Conservation (phyloP, 2,329 filamentous ascomycete species). For the Pyrenochaeta sp. region DNA sequence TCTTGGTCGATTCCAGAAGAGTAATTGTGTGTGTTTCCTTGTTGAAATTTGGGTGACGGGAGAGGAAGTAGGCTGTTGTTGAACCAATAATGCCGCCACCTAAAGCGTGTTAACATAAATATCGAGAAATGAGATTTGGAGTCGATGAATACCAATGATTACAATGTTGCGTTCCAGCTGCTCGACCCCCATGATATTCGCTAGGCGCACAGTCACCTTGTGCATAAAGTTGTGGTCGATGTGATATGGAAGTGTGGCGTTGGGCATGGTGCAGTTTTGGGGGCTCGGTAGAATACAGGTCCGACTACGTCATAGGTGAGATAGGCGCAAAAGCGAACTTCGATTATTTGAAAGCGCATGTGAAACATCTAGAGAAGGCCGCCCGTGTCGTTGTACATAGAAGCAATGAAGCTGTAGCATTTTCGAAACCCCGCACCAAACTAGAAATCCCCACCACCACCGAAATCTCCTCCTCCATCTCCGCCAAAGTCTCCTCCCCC, state of each 20-base stretch:
- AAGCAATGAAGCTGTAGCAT: background rate
- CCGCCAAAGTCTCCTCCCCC: conserved; percentile 32
- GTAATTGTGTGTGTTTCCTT: conserved; percentile 79
- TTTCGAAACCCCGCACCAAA: background rate
- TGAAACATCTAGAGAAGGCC: background rate
- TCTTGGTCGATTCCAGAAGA: conserved; percentile 82
- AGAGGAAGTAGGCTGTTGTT: conserved; percentile 90
- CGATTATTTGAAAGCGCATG: background rate
- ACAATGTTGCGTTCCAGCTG: conserved; percentile 44
- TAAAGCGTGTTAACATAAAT: conserved; percentile 42
- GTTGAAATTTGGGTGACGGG: conserved; percentile 83
- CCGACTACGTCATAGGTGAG: conserved; percentile 32
- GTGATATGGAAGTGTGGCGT: conserved; percentile 25
- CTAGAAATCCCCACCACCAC: conserved; percentile 37
- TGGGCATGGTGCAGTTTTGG: conserved; percentile 13
- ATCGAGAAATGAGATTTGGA: background rate
- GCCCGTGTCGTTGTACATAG: background rate
- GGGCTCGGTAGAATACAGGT: conserved; percentile 15
- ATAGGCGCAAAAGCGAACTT: background rate
- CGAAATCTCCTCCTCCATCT: conserved; percentile 37
- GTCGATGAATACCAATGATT: conserved; percentile 39
- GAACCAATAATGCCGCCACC: conserved; percentile 93
- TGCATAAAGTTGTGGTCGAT: conserved; percentile 26
- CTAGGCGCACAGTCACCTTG: conserved; percentile 21
- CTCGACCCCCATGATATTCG: conserved; percentile 36